phyloP scores from a whole-genome alignment of 139 green algal species.

The Tetraselmis striata region DNA sequence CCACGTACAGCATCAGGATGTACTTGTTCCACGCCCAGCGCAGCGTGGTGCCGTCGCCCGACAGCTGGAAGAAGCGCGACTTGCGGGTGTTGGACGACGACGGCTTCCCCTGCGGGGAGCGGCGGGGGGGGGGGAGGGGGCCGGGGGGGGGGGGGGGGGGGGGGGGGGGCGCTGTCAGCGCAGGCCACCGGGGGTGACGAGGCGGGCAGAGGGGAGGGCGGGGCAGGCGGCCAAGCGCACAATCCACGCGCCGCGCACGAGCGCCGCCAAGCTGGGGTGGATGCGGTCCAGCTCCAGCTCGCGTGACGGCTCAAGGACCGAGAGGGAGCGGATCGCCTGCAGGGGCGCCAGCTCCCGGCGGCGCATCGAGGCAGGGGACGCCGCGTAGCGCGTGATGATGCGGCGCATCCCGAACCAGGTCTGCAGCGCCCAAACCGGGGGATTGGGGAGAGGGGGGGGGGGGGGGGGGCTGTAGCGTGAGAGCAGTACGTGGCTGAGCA shows the following conservation, averaged over 20 bases:
- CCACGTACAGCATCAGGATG: slow-evolving; percentile 35
- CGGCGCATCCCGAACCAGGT: neutral
- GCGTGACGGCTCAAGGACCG: neutral
- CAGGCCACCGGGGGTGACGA: neutral
- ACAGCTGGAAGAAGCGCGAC: slow-evolving; percentile 46
- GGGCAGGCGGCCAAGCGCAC: neutral
- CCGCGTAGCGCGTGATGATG: neutral
- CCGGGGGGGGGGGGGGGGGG: no score
- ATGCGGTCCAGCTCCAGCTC: neutral
- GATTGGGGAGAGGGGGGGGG: no score
- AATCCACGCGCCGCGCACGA: slow-evolving; percentile 40
- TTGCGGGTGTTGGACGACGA: slow-evolving; percentile 21
- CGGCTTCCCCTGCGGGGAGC: slow-evolving; percentile 31
- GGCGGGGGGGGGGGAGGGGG: neutral
- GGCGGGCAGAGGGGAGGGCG: neutral
- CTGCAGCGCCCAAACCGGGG: no score
- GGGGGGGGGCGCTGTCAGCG: neutral
- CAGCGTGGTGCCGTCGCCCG: slow-evolving; percentile 37
- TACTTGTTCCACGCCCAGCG: slow-evolving; percentile 52
- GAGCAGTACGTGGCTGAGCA: no score
- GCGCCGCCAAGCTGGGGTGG: slow-evolving; percentile 15
- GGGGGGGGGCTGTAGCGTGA: no score
- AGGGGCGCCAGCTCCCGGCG: neutral
- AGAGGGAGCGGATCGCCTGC: neutral
- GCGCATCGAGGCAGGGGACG: neutral